Evolutionary conservation across 2,329 filamentous ascomycete genomes (phyloP), one percentile per base, ranked within the genome.

Genomic region (Xylaria sp.): DNA sequence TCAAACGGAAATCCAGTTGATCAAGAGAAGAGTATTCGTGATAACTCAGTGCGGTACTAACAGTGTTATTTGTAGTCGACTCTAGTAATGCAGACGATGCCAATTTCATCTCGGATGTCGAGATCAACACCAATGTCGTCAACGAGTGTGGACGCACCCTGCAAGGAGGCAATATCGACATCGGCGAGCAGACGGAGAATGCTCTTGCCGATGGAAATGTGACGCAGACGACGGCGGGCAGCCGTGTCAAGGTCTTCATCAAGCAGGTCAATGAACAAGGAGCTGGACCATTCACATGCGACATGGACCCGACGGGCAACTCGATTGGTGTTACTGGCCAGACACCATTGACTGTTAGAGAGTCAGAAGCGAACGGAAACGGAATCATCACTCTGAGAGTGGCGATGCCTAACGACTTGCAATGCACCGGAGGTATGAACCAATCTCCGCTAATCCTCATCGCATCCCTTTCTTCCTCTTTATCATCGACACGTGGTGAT

Each of bases 161-260:
- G 60, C 70, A 74, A 60, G 71, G 73, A 67, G 83, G 82, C 47
- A 78, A 75, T 71, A 84, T 84, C 71, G 78, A 83, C 63, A 72
- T 82, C 57, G 74, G 74, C 51, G 72, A 72, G 56, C 70, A 70
- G 31, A 75, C 74, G n/a, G 72, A 77, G 64, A 69, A 72, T 53
- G 69, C 70, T n/a, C 64, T 77, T 7, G 67, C 71, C 6, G 72
- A 64, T 38, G 61, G 65, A 7, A 64, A 72, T 6, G 70, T 78
- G 42, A 78, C 76, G 11, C 63, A 72, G 43, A 72, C 76, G 33
- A 75, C 68, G 21, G 66, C 82, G 15, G 85, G 84, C 47, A 86
- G 84, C 2, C 82, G 83, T 53, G 77, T 86, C 12, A 77, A 80
- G 19, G 78, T 84, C 15, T 82, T 82, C 4, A 74, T 85, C 38